Evolutionary conservation across 495 filamentous ascomycete genomes (phyloP).

Genomic region (Penicilliopsis zonata): DNA sequence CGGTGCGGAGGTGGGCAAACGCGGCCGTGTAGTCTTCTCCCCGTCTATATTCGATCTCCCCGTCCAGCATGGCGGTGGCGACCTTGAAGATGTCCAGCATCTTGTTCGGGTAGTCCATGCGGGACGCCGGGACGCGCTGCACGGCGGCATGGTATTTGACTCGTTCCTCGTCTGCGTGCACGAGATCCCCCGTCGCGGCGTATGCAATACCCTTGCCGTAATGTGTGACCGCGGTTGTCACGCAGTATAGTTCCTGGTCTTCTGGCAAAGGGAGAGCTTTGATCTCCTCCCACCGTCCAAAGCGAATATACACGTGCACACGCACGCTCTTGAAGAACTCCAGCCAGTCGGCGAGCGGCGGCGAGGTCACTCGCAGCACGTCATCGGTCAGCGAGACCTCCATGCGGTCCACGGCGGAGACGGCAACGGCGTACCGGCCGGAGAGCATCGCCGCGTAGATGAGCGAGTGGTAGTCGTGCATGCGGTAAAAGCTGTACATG

Average conservation of each 20-base stretch:
- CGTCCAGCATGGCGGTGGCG: slow-evolving; percentile 51
- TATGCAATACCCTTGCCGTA: slow-evolving; percentile 55
- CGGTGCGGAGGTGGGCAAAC: slow-evolving; percentile 38
- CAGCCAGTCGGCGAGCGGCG: slow-evolving; percentile 63
- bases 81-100: slow-evolving; percentile 46
- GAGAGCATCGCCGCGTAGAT: slow-evolving; percentile 65
- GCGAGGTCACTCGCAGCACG: slow-evolving; percentile 46
- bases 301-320: slow-evolving; percentile 53
- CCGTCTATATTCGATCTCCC: slow-evolving; percentile 54
- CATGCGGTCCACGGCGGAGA: slow-evolving; percentile 40
- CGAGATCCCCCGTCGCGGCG: slow-evolving; percentile 37
- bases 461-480: slow-evolving; percentile 54
- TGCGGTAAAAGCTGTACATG: slow-evolving; percentile 58
- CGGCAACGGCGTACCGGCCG: slow-evolving; percentile 40
- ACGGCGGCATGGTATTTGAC: slow-evolving; percentile 31
- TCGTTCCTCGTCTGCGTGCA: slow-evolving; percentile 33
- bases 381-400: slow-evolving; percentile 44
- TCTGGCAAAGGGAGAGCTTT: slow-evolving; percentile 32
- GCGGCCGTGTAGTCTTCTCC: slow-evolving; percentile 41
- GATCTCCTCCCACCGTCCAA: slow-evolving; percentile 53
- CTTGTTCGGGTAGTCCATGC: slow-evolving; percentile 55
- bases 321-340: slow-evolving; percentile 51
- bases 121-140: slow-evolving; percentile 32
- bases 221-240: slow-evolving; percentile 51
- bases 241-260: slow-evolving; percentile 44